Evolutionary conservation across 2,329 filamentous ascomycete genomes (phyloP).

Genomic region (Fusarium nematophilum): DNA sequence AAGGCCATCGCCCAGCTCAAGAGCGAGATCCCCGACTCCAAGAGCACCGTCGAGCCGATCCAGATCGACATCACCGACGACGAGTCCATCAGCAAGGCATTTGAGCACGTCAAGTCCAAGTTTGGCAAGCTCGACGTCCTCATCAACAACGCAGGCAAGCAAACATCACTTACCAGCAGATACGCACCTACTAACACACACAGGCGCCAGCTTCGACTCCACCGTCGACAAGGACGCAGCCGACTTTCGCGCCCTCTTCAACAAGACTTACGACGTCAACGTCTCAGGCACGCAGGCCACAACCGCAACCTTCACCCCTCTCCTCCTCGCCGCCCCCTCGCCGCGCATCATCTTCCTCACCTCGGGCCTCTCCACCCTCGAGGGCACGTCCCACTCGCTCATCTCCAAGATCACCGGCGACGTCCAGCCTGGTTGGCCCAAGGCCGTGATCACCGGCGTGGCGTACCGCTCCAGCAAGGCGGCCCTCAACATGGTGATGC

Average conservation of each 20-base stretch:
- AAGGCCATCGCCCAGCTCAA: slow-evolving; percentile 56
- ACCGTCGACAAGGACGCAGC: slow-evolving; percentile 39
- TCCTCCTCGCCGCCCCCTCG: slow-evolving; percentile 55
- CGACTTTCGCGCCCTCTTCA: slow-evolving; percentile 55
- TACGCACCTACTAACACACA: background rate
- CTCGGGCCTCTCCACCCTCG: slow-evolving; percentile 54
- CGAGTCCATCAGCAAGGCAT: slow-evolving; percentile 60
- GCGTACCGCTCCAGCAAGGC: slow-evolving; percentile 43
- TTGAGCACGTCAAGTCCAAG: slow-evolving; percentile 54
- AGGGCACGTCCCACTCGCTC: slow-evolving; percentile 43
- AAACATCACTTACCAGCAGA: too few relatives aligned
- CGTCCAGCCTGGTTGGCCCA: slow-evolving; percentile 59
- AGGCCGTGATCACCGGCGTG: slow-evolving; percentile 54
- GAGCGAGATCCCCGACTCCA: slow-evolving; percentile 52
- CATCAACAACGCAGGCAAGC: slow-evolving; percentile 67
- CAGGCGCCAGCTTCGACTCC: slow-evolving; percentile 58
- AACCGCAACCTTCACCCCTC: slow-evolving; percentile 54
- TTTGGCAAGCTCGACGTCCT: slow-evolving; percentile 62
- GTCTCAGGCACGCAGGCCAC: slow-evolving; percentile 58
- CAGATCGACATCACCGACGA: slow-evolving; percentile 67
- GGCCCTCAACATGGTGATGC: slow-evolving; percentile 46
- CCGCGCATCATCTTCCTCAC: slow-evolving; percentile 63
- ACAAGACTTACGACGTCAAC: slow-evolving; percentile 62
- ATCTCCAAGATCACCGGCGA: slow-evolving; percentile 38
- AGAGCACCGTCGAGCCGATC: slow-evolving; percentile 57